A percentile compares a stretch with the other conserved stretches of the same genome.
These are phyloP conservation scores for Hypomyces perniciosus DNA, from an alignment of 2,329 filamentous ascomycete genomes.

Conservation along the genomic window DNA sequence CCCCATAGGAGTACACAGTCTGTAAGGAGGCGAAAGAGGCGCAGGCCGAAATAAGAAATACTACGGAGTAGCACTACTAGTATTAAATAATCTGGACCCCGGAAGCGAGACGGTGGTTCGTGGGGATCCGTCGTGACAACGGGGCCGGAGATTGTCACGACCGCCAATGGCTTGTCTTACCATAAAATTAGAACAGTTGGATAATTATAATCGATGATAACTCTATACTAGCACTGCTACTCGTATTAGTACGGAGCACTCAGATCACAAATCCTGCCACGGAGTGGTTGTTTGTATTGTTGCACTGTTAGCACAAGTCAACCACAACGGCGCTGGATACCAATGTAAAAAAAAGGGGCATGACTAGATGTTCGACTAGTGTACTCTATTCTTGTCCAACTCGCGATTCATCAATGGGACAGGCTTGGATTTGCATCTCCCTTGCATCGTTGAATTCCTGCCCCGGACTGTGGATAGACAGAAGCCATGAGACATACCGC, in stretches of 20 bases:
- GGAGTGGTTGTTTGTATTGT: no score
- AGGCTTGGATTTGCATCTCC: neutral
- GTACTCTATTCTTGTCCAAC: neutral
- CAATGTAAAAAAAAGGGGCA: no score
- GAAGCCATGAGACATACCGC: neutral
- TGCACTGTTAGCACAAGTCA: no score
- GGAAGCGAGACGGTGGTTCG: conserved; percentile 8
- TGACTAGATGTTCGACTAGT: neutral
- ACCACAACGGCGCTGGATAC: no score
- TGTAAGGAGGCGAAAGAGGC: neutral
- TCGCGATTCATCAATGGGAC: no score
- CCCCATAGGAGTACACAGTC: no score
- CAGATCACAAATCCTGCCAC: no score
- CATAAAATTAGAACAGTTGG: no score
- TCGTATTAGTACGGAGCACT: no score
- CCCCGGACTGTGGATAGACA: neutral
- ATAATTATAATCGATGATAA: no score
- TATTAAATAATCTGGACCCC: neutral
- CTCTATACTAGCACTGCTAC: no score
- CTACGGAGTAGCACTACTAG: neutral
- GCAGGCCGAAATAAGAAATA: neutral
- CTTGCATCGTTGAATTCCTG: conserved; percentile 1
- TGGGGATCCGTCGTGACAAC: conserved; percentile 4
- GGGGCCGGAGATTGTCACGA: neutral
- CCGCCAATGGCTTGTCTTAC: neutral